Percentiles rank a stretch among this genome's conserved stretches.
phyloP scores from a whole-genome alignment of 306 rosid genomes.

The Chamaecrista fasciculata region DNA sequence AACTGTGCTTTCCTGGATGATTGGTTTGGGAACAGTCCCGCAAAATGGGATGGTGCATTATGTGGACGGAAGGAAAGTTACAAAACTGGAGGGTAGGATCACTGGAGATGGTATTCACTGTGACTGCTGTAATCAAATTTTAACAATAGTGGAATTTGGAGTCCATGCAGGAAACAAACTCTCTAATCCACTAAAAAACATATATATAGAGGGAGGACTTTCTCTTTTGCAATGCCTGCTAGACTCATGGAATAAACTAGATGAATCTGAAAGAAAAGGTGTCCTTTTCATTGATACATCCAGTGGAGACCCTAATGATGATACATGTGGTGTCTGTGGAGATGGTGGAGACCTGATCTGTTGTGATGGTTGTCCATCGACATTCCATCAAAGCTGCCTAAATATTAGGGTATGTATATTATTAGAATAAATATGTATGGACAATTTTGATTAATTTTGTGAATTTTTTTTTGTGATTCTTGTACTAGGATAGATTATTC shows the following conservation, averaged over 20 bases:
- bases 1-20: slow-evolving; percentile 65
- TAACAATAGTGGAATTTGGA: slow-evolving; percentile 52
- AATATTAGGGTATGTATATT: slow-evolving; percentile 43
- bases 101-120: slow-evolving; percentile 57
- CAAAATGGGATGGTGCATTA: slow-evolving; percentile 46
- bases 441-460: background rate
- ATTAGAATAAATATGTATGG: background rate
- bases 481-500: background rate
- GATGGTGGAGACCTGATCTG: slow-evolving; percentile 64
- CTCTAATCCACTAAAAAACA: slow-evolving; percentile 38
- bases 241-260: slow-evolving; percentile 59
- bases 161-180: slow-evolving; percentile 45
- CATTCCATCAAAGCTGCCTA: slow-evolving; percentile 70
- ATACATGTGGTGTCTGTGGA: slow-evolving; percentile 63
- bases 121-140: slow-evolving; percentile 47
- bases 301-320: slow-evolving; percentile 58
- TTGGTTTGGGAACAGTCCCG: slow-evolving; percentile 52
- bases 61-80: slow-evolving; percentile 41
- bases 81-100: slow-evolving; percentile 44
- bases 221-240: slow-evolving; percentile 58
- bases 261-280: slow-evolving; percentile 35
- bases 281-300: slow-evolving; percentile 40
- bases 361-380: slow-evolving; percentile 69
- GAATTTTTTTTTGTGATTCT: background rate
- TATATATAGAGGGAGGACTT: slow-evolving; percentile 41